phyloP scores from a whole-genome alignment of 2,329 filamentous ascomycete genomes.

The Emergomyces pasteurianus region DNA sequence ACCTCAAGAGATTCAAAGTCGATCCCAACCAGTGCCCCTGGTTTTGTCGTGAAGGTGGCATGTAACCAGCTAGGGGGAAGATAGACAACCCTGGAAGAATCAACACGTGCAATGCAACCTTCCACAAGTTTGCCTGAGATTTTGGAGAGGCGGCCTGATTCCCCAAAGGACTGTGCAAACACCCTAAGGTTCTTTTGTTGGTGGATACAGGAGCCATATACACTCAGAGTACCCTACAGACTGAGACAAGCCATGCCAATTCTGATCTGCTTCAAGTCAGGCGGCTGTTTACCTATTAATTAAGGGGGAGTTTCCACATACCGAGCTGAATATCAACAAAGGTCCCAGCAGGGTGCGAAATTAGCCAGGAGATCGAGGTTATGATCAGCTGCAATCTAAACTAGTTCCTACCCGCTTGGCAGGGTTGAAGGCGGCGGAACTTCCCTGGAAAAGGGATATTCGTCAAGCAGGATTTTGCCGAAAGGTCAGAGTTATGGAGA shows the following conservation, averaged over 20 bases:
- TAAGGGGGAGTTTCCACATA: not conserved
- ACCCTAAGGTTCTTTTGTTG: conserved; percentile 2
- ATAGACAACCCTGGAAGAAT: conserved; percentile 2
- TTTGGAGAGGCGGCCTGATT: conserved; percentile 2
- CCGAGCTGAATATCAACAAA: not conserved
- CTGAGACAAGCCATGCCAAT: not conserved
- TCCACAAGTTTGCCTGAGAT: not conserved
- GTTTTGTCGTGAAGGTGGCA: conserved; percentile 2
- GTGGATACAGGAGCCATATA: not conserved
- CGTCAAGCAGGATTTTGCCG: not conserved
- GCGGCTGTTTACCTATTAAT: too few species aligned
- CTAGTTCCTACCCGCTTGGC: not conserved
- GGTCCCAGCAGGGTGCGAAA: not conserved
- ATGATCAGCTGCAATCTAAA: not conserved
- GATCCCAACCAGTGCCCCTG: not conserved
- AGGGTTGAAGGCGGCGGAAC: not conserved
- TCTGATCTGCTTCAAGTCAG: not conserved
- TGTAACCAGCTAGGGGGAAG: conserved; percentile 5
- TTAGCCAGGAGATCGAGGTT: not conserved
- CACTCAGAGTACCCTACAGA: not conserved
- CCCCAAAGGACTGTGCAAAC: conserved; percentile 1
- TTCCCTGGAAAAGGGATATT: not conserved
- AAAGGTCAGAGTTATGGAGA: not conserved
- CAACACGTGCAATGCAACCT: not conserved
- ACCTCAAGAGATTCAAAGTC: not conserved